Base-by-base conservation (phyloP, 306 rosid genomes). In the Trichosanthes truncata region DNA sequence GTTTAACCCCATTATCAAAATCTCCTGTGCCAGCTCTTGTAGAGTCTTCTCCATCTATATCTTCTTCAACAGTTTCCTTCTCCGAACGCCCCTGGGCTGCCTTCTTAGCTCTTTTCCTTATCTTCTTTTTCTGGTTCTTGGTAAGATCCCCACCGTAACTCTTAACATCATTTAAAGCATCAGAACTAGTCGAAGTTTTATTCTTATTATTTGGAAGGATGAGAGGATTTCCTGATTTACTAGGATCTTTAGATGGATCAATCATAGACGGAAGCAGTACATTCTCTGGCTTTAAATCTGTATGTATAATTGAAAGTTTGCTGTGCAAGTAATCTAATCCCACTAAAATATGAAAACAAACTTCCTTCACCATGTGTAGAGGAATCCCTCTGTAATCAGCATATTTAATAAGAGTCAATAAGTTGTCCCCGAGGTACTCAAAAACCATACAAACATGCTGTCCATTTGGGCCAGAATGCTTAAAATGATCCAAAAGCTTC, bases 401-500 rank as follows among this genome's bases (percentile, higher is more conserved):
- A 81, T 91, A 93, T 83, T 93, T 93, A 36, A 91, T 91, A 75
- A 93, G 91, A 45, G 97, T 91, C 81, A 93, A 83, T 51, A 93
- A 94, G 81, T 93, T 93, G 82, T 93, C 97, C 76, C 97, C 97
- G 7, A 93, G 88, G 81, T 88, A 93, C 82, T 93, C 97, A 83
- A 93, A 91, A 66, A 91, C 94, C 97, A 93, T 87, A 78, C 97
- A 93, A 1, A 89, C 91, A 86, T 93, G 97, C 84, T 85, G 96
- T 18, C 97, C 97, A 76, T 89, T 93, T 2, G 97, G 96, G 65
- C 97, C 96, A 55, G 88, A 91, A 86, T 91, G 97, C 90, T 87
- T 91, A 74, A 93, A 93, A 84, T 93, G 94, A 80, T 93, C 97
- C 92, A 91, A 84, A 79, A 93, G 94, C 92, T 93, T 93, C 83